These are phyloP conservation scores for Penicillium sp. DNA, from an alignment of 2,329 filamentous ascomycete species.

Conservation along the genomic window DNA sequence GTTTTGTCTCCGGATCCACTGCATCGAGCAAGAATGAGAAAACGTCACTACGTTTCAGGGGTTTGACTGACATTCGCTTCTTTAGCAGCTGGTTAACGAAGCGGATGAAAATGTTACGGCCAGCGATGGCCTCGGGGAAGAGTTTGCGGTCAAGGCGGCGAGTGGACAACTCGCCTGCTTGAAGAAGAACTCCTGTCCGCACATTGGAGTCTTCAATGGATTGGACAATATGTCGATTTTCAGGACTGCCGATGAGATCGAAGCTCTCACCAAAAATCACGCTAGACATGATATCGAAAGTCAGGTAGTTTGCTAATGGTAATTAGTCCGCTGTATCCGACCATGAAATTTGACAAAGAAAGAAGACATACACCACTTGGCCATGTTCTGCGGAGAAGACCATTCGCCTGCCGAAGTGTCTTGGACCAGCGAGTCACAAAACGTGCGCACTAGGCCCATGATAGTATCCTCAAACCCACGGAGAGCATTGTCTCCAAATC, in stretches of 20 bases:
- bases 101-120: constrained; percentile 39
- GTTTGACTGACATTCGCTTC: constrained; percentile 21
- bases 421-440: constrained; percentile 5
- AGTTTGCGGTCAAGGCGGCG: constrained; percentile 12
- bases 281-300: constrained; percentile 53
- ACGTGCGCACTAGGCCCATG: background rate
- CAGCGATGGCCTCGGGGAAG: constrained; percentile 34
- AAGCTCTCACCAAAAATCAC: constrained; percentile 19
- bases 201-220: constrained; percentile 20
- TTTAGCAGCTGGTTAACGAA: constrained; percentile 24
- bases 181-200: constrained; percentile 10
- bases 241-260: constrained; percentile 7
- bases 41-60: constrained; percentile 45
- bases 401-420: constrained; percentile 29
- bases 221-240: constrained; percentile 11
- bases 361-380: constrained; percentile 37
- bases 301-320: constrained; percentile 29
- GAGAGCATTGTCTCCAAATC: constrained; percentile 22
- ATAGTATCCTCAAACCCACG: constrained; percentile 14
- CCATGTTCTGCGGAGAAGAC: constrained; percentile 44
- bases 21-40: constrained; percentile 49
- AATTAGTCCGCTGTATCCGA: background rate
- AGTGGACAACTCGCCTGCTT: constrained; percentile 6
- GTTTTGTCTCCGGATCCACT: constrained; percentile 44
- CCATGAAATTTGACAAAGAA: background rate